phyloP scores from a whole-genome alignment of 2,329 filamentous ascomycete species.

The Pseudocercospora crystallina region DNA sequence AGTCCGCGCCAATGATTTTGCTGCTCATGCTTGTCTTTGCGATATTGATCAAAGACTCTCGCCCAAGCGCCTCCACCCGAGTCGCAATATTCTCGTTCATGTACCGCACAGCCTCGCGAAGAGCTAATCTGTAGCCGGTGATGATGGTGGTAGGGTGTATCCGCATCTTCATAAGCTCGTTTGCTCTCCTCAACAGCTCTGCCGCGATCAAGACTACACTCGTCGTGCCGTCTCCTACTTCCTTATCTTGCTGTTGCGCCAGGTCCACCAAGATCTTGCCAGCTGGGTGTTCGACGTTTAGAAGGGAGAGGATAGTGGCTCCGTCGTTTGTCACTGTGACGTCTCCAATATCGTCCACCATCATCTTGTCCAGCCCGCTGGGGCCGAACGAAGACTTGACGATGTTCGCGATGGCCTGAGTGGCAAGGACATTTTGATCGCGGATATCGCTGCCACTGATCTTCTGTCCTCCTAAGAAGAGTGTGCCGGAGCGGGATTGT shows the following conservation, averaged over 20 bases:
- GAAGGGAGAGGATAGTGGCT: conserved; percentile 88
- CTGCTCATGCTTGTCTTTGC: conserved; percentile 99
- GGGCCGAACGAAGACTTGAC: conserved; percentile 98
- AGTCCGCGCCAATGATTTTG: conserved; percentile 96
- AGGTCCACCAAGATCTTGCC: conserved; percentile 98
- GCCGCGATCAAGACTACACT: conserved; percentile 97
- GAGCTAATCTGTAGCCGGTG: conserved; percentile 91
- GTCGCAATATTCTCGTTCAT: conserved; percentile 98
- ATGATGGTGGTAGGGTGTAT: conserved; percentile 99
- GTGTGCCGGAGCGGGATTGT: conserved; percentile 88
- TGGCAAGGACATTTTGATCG: conserved; percentile 96
- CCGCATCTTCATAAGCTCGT: conserved; percentile 99
- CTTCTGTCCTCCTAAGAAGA: conserved; percentile 96
- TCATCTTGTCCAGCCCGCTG: conserved; percentile 98
- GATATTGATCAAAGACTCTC: conserved; percentile 88
- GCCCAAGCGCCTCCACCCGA: conserved; percentile 87
- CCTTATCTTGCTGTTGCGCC: conserved; percentile 97
- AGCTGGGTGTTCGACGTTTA: conserved; percentile 96
- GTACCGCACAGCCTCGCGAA: conserved; percentile 96
- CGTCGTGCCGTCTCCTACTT: conserved; percentile 97
- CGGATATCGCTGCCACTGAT: conserved; percentile 95
- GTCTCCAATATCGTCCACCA: conserved; percentile 99
- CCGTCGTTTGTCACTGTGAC: conserved; percentile 99
- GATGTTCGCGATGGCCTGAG: conserved; percentile 96
- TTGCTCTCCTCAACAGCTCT: conserved; percentile 87